Base-by-base conservation (phyloP, 495 filamentous ascomycete species). In the Articulospora tetracladia region DNA sequence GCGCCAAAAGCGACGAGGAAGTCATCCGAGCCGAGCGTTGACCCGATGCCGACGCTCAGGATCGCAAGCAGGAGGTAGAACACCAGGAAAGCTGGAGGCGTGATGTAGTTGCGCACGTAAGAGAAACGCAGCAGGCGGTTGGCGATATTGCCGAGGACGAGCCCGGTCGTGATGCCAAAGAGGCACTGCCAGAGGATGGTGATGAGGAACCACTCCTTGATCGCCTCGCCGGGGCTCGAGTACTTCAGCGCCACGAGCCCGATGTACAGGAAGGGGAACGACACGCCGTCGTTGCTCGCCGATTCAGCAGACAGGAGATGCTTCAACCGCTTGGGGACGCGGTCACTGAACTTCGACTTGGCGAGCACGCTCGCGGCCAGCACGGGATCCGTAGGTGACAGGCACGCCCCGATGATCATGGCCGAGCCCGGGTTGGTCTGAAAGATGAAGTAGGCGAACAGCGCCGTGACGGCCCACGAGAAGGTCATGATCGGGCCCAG, bases 1-100 rank as follows among this genome's bases (percentile, higher is more conserved):
- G 77, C 76, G n/a, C 72, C 75, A 53, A 82, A 82, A 13, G 77
- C 72, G 8, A 79, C 73, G 11, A 81, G 71, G 64, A 82, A 82
- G 63, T 81, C 78, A 60, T 81, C 77, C 11, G 67, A 57, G 28
- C 79, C 78, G 0, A 82, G 69, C 0, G 68, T 73, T 25, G 70
- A 73, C n/a, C 68, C 79, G 6, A 79, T 59, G 27, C 78, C 78
- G n/a, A 78, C 63, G 25, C 63, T 66, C 48, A 81, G 70, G 55
- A 79, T 64, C 17, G 79, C 77, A 12, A 79, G 72, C 1, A 82
- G 70, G 34, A 82, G 70, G 53, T 82, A 82, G 68, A 81, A 79
- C 27, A 75, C 74, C 3, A 79, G 68, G 60, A 78, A 79, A 1
- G 72, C 71, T 0, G 76, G 64, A 1, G 58, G 53, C 55, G 72